Evolutionary conservation across 1,139 yeast species (phyloP).

Genomic region (Diutina scorzettiae): DNA sequence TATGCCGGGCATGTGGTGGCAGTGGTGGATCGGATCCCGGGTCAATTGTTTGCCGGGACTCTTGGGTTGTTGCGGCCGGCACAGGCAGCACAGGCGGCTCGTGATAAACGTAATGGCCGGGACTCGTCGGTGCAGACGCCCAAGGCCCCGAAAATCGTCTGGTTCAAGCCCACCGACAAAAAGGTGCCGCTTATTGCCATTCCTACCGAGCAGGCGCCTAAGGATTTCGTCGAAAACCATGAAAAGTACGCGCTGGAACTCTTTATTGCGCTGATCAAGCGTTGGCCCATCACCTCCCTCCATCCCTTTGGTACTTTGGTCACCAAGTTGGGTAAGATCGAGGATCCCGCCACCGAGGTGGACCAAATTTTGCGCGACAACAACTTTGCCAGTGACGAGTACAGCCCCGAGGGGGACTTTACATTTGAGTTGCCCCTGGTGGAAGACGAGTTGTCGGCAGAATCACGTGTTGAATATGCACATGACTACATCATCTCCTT

Average conservation of each 20-base stretch:
- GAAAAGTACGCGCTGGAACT: slow-evolving; percentile 70
- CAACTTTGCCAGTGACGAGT: slow-evolving; percentile 82
- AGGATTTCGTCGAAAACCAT: slow-evolving; percentile 87
- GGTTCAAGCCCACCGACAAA: slow-evolving; percentile 98
- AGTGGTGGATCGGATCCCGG: slow-evolving; percentile 93
- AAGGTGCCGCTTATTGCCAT: slow-evolving; percentile 96
- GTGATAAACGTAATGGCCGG: slow-evolving; percentile 47
- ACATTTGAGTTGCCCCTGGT: slow-evolving; percentile 10
- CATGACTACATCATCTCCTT: slow-evolving; percentile 59
- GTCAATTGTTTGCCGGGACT: slow-evolving; percentile 90
- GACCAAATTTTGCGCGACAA: slow-evolving; percentile 88
- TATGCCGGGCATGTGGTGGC: slow-evolving; percentile 99
- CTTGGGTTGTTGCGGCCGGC: slow-evolving; percentile 90
- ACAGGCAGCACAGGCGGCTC: slow-evolving; percentile 82
- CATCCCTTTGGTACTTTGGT: slow-evolving; percentile 96
- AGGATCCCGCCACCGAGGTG: slow-evolving; percentile 68
- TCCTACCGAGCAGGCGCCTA: slow-evolving; percentile 97
- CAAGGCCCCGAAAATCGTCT: slow-evolving; percentile 81
- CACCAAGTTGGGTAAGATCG: slow-evolving; percentile 74
- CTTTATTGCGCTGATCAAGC: slow-evolving; percentile 88
- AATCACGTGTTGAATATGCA: slow-evolving; percentile 43
- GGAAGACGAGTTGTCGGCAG: slow-evolving; percentile 22
- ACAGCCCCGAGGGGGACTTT: slow-evolving; percentile 31
- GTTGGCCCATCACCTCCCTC: slow-evolving; percentile 98
- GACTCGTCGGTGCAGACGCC: slow-evolving; percentile 38